Conservation (phyloP, 106 monocot genomes). For the Amphibolis antarctica region DNA sequence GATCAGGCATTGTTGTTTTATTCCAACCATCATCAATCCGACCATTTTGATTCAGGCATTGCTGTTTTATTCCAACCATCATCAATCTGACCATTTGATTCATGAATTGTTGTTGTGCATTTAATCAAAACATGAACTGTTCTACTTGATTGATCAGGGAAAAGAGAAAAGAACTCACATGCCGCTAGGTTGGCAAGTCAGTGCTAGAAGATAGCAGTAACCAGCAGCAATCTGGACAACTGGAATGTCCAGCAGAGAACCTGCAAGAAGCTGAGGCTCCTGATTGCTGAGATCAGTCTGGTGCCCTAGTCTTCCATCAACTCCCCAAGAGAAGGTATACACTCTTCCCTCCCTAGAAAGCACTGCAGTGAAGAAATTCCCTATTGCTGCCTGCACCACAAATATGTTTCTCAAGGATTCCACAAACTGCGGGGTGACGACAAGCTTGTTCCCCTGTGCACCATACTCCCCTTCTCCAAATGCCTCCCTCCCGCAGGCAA, state of each 20-base stretch:
- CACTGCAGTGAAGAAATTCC: slow-evolving; percentile 94
- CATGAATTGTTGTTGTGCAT: too few species aligned
- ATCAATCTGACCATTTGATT: too few species aligned
- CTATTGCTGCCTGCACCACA: slow-evolving; percentile 89
- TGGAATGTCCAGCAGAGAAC: slow-evolving; percentile 66
- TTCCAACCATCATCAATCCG: too few species aligned
- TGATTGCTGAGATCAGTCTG: slow-evolving; percentile 71
- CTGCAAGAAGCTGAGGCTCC: slow-evolving; percentile 59
- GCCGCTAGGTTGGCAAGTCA: slow-evolving; percentile 80
- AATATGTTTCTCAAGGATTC: slow-evolving; percentile 78
- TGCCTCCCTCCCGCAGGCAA: slow-evolving; percentile 86
- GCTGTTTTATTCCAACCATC: too few species aligned
- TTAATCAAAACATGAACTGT: too few species aligned
- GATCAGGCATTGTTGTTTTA: too few species aligned
- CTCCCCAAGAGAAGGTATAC: slow-evolving; percentile 96
- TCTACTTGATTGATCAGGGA: neutral
- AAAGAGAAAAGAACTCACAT: too few species aligned
- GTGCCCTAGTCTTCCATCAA: slow-evolving; percentile 68
- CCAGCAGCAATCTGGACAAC: slow-evolving; percentile 99
- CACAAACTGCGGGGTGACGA: slow-evolving; percentile 54
- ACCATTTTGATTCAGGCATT: too few species aligned
- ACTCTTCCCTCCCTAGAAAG: slow-evolving; percentile 87
- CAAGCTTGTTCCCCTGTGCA: slow-evolving; percentile 49
- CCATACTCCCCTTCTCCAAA: slow-evolving; percentile 85
- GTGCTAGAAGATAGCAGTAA: slow-evolving; percentile 84